Percentiles rank a stretch among this genome's conserved stretches.
Conservation (phyloP, 306 rosid genomes). For the Carpinus viminea region DNA sequence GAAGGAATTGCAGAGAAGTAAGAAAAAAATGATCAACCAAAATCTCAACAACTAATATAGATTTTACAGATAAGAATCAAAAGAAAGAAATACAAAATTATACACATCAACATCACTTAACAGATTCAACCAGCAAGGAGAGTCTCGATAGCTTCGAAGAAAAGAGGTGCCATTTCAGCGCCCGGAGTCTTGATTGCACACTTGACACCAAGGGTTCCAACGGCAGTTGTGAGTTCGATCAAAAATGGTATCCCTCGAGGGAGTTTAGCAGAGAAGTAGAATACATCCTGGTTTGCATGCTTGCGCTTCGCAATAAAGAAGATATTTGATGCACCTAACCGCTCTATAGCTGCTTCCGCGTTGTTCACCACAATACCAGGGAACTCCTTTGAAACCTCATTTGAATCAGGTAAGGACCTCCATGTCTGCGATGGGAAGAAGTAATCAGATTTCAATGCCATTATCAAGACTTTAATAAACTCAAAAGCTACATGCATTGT, state of each 20-base stretch:
- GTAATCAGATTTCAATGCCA: conserved; percentile 23
- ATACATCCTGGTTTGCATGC: conserved; percentile 91
- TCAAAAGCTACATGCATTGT: not conserved
- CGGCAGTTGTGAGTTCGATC: conserved; percentile 70
- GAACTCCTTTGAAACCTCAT: conserved; percentile 86
- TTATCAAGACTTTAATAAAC: not conserved
- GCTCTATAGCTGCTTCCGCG: conserved; percentile 70
- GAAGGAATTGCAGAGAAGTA: conserved; percentile 29
- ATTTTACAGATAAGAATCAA: conserved; percentile 40
- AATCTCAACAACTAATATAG: conserved; percentile 24
- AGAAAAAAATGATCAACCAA: conserved; percentile 27
- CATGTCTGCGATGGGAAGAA: conserved; percentile 66
- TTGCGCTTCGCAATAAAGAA: conserved; percentile 92
- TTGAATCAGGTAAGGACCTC: conserved; percentile 97
- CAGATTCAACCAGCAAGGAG: conserved; percentile 61
- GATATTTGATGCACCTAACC: conserved; percentile 68
- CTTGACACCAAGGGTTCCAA: conserved; percentile 78
- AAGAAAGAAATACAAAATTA: conserved; percentile 19
- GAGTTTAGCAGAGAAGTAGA: conserved; percentile 86
- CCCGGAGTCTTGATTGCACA: conserved; percentile 93
- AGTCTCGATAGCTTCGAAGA: conserved; percentile 82
- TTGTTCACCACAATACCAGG: conserved; percentile 53
- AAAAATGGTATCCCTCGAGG: conserved; percentile 80
- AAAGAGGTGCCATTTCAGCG: conserved; percentile 74
- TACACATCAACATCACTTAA: conserved; percentile 18